Evolutionary conservation across 306 rosid genomes (phyloP), one percentile per base, ranked within the genome.

Genomic region (Prunus kanzakura): DNA sequence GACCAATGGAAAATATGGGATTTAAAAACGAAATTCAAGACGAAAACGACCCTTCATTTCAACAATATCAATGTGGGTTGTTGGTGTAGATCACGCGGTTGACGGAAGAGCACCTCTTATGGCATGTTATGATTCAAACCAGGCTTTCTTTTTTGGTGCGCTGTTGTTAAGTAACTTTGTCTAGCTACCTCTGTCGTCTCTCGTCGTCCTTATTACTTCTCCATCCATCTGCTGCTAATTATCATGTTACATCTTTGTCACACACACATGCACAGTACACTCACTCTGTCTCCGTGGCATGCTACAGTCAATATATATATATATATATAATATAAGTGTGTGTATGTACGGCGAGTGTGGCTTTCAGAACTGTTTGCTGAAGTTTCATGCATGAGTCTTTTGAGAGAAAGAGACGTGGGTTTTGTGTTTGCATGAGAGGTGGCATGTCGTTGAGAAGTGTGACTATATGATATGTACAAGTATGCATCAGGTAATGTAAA

Each of bases 351-450:
- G 81, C 85, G 47, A 49, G 84, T 76, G 86, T 78, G 86, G 52
- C 83, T 86, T 78, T 73, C 81, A 83, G 71, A 82, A 72, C 82
- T 82, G 87, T 84, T 85, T 88, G 87, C 89, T 88, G 91, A 82
- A 91, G 88, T 85, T 87, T 91, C 88, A 85, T 83, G 86, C 93
- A 88, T 76, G 84, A 72, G 84, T 82, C 89, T 81, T 82, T 86
- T 87, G 69, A 82, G 74, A 83, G 79, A 79, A 72, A 75, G 57
- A 79, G 85, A 87, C 80, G 83, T 80, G 83, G 71, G 82, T 67
- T 78, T 70, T 66, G 76, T 57, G 70, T 60, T 84, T 85, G 85
- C 83, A 82, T 79, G 84, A 79, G 89, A 80, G 83, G 80, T 64
- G 76, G 47, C 27, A 22, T 38, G 67, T 65, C 76, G 67, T 82